These are phyloP conservation scores for Myotisia sp. DNA, from an alignment of 2,329 filamentous ascomycete species.

Conservation along the genomic window DNA sequence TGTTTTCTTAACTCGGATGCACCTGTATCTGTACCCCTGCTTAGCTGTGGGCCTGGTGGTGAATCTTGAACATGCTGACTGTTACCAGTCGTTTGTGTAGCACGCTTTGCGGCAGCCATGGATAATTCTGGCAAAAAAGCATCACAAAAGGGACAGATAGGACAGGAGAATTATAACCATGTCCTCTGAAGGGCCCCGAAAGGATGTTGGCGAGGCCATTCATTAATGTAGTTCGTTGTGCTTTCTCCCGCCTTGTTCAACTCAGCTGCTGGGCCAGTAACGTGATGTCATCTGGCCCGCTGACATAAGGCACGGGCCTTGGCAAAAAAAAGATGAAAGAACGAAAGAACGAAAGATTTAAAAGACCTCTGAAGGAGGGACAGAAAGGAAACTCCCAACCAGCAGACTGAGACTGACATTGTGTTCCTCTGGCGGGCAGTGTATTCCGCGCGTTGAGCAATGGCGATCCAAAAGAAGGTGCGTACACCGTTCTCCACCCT, in stretches of 20 bases:
- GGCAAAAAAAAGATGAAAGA: no score
- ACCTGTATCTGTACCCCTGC: constrained; percentile 2
- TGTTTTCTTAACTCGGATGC: constrained; percentile 1
- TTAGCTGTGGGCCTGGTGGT: no score
- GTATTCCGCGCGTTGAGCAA: no score
- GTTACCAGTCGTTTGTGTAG: neutral
- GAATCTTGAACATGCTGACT: no score
- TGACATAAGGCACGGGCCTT: no score
- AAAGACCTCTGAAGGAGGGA: neutral
- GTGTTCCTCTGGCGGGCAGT: no score
- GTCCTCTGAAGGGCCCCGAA: neutral
- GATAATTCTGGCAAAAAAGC: constrained; percentile 18
- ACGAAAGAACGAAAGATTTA: constrained; percentile 1
- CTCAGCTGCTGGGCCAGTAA: constrained; percentile 6
- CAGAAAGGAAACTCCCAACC: no score
- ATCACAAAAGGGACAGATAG: constrained; percentile 18
- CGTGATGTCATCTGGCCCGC: constrained; percentile 11
- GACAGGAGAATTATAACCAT: neutral
- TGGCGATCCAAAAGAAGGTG: constrained; percentile 94
- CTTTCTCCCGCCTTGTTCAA: constrained; percentile 2
- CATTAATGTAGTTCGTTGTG: constrained; percentile 2
- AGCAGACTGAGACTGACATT: no score
- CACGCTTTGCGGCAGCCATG: constrained; percentile 27
- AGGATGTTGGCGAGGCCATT: no score
- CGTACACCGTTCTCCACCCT: constrained; percentile 13